Conservation (phyloP, 495 filamentous ascomycete genomes). For the Podospora comata region DNA sequence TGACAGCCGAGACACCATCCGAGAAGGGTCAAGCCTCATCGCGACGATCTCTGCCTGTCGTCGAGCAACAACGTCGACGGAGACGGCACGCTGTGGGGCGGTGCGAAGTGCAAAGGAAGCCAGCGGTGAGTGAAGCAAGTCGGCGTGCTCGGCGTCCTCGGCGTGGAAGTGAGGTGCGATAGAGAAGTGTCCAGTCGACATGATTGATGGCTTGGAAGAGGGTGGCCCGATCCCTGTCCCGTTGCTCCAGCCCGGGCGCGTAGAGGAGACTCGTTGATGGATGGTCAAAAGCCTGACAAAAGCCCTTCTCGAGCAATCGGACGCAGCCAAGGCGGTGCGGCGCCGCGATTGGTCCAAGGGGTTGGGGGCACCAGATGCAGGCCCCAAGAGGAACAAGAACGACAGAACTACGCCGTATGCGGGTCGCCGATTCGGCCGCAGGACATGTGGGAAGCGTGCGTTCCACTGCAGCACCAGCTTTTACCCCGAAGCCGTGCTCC, state of each 20-base stretch:
- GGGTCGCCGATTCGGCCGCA: constrained; percentile 42
- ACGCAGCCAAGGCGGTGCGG: constrained; percentile 35
- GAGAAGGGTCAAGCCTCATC: constrained; percentile 26
- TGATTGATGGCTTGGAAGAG: constrained; percentile 27
- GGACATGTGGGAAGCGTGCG: constrained; percentile 28
- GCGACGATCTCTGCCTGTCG: constrained; percentile 18
- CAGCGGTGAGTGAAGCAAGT: constrained; percentile 15
- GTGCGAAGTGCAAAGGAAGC: constrained; percentile 31
- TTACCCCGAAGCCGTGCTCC: constrained; percentile 30
- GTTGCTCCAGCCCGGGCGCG: constrained; percentile 44
- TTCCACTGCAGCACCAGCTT: constrained; percentile 34
- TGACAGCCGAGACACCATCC: constrained; percentile 13
- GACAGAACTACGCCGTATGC: constrained; percentile 17
- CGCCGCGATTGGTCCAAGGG: constrained; percentile 40
- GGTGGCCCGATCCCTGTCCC: constrained; percentile 38
- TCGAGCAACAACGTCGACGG: constrained; percentile 9
- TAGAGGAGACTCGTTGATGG: constrained; percentile 49
- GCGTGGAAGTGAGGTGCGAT: constrained; percentile 5
- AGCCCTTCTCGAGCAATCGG: constrained; percentile 41
- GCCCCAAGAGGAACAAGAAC: constrained; percentile 3
- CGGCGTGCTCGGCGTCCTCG: neutral
- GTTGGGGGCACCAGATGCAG: constrained; percentile 27
- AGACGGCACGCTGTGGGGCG: constrained; percentile 33
- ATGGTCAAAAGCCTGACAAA: constrained; percentile 34
- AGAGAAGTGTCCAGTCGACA: constrained; percentile 20